phyloP scores from a whole-genome alignment of 345 rosid genomes.

The Pugionium dolabratum region DNA sequence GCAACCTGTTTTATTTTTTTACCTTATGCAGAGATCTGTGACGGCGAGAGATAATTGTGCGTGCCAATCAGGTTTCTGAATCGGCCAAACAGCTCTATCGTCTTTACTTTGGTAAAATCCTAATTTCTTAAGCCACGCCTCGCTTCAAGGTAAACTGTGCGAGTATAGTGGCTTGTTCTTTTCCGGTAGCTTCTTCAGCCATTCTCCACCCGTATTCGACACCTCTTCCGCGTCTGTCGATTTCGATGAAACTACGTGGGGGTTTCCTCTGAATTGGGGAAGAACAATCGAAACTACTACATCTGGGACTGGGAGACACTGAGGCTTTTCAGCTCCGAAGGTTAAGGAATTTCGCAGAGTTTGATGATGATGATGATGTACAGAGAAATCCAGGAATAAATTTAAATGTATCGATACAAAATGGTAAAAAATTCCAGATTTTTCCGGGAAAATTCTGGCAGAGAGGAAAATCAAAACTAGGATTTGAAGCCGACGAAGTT shows the following conservation, averaged over 20 bases:
- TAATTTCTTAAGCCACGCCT: conserved; percentile 73
- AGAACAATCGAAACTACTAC: conserved; percentile 23
- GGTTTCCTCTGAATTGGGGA: conserved; percentile 28
- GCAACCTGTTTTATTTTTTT: too few relatives aligned
- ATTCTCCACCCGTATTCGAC: conserved; percentile 63
- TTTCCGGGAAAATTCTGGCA: conserved; percentile 10
- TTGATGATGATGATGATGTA: conserved; percentile 13
- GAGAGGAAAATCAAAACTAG: conserved; percentile 13
- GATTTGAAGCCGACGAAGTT: conserved; percentile 21
- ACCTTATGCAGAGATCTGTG: conserved; percentile 82
- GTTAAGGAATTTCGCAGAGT: conserved; percentile 29
- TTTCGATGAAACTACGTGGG: conserved; percentile 45
- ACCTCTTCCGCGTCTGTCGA: conserved; percentile 65
- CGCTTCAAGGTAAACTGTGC: conserved; percentile 90
- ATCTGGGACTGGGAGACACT: conserved; percentile 32
- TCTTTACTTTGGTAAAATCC: conserved; percentile 79
- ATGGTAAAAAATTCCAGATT: conserved; percentile 30
- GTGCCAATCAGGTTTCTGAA: conserved; percentile 84
- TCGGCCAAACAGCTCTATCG: conserved; percentile 74
- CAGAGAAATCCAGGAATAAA: conserved; percentile 18
- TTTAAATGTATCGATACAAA: conserved; percentile 45
- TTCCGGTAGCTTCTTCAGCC: conserved; percentile 80
- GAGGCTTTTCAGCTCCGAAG: conserved; percentile 26
- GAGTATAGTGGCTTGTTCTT: conserved; percentile 83
- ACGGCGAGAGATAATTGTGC: conserved; percentile 86